These are phyloP conservation scores for Begonia loranthoides DNA, from an alignment of 306 rosid genomes.

Conservation along the genomic window DNA sequence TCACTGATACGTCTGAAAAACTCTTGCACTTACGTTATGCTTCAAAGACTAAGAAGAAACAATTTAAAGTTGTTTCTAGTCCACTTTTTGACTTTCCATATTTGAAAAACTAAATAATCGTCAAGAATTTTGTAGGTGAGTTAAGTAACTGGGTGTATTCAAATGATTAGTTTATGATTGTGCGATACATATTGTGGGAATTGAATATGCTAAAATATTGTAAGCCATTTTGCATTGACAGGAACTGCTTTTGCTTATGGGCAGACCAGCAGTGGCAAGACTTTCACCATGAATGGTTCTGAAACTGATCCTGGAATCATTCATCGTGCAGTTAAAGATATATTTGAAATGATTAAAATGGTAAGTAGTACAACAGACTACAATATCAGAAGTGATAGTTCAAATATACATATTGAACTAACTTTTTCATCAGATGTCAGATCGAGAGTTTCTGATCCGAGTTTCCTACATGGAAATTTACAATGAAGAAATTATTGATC, in stretches of 20 bases:
- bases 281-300: conserved; percentile 94
- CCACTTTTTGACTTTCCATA: too few relatives aligned
- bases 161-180: too few relatives aligned
- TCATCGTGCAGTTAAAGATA: conserved; percentile 61
- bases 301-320: conserved; percentile 73
- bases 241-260: conserved; percentile 99
- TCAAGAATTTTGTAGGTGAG: too few relatives aligned
- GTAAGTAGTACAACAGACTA: conserved; percentile 15
- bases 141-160: too few relatives aligned
- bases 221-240: conserved; percentile 10
- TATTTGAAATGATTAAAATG: conserved; percentile 59
- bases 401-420: not conserved
- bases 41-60: too few relatives aligned
- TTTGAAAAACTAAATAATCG: too few relatives aligned
- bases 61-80: too few relatives aligned
- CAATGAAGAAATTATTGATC: conserved; percentile 89
- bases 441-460: conserved; percentile 78
- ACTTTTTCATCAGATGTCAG: conserved; percentile 31
- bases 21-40: too few relatives aligned
- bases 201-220: not conserved
- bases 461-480: conserved; percentile 95
- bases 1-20: too few relatives aligned
- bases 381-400: too few relatives aligned
- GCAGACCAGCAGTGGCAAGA: conserved; percentile 98
- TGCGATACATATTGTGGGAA: not conserved